phyloP scores from a whole-genome alignment of 345 rosid genomes.

The Murraya paniculata region DNA sequence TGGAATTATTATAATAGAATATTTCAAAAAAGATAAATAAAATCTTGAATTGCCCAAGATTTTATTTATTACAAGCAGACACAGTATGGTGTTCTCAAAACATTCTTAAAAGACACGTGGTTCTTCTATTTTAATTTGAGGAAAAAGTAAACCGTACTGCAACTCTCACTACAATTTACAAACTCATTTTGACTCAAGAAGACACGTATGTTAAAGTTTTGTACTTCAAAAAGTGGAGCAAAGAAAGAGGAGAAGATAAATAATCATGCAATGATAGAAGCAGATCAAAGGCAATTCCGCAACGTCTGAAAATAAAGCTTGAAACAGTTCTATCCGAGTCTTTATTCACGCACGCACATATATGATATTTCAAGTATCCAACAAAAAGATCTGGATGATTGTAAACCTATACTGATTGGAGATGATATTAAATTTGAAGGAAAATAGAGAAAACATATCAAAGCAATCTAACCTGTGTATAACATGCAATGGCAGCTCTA shows the following conservation, averaged over 20 bases:
- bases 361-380: not conserved
- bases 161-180: not conserved
- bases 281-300: not conserved
- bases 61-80: not conserved
- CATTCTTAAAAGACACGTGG: not conserved
- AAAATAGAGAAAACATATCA: not conserved
- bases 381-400: not conserved
- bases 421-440: not conserved
- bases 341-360: not conserved
- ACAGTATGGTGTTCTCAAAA: not conserved
- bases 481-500: constrained; percentile 56
- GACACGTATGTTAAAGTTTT: not conserved
- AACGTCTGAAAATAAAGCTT: not conserved
- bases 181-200: not conserved
- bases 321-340: not conserved
- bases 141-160: not conserved
- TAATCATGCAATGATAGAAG: not conserved
- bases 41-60: not conserved
- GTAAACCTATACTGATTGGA: not conserved
- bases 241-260: not conserved
- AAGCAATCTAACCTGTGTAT: constrained; percentile 56
- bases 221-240: not conserved
- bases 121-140: not conserved
- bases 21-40: not conserved
- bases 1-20: not conserved